Conservation (phyloP, 2,329 filamentous ascomycete genomes). For the Cordyceps tenuipes region DNA sequence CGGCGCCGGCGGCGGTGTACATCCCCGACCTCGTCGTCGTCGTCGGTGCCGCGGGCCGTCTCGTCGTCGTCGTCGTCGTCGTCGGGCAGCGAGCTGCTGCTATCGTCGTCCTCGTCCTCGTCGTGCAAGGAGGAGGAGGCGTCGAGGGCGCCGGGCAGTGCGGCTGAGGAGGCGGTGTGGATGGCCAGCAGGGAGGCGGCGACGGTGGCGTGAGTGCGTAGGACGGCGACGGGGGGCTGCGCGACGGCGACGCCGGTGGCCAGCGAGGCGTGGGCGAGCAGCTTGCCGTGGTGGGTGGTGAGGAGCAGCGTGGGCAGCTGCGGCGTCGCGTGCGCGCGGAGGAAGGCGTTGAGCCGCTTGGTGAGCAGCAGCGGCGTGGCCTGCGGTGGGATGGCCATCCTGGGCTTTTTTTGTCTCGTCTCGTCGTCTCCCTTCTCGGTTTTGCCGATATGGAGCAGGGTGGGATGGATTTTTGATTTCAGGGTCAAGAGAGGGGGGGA, state of each 20-base stretch:
- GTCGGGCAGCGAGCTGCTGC: conserved; percentile 6
- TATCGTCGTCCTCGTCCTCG: conserved; percentile 11
- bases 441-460: background rate
- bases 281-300: conserved; percentile 51
- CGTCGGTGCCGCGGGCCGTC: conserved; percentile 9
- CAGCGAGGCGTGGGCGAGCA: conserved; percentile 47
- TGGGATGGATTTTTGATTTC: background rate
- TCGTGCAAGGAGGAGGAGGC: conserved; percentile 14
- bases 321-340: conserved; percentile 48
- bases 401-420: background rate
- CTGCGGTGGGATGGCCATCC: conserved; percentile 30
- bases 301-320: conserved; percentile 52
- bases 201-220: conserved; percentile 56
- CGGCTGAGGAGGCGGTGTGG: conserved; percentile 38
- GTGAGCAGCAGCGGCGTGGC: conserved; percentile 55
- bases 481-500: background rate
- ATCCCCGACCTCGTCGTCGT: conserved; percentile 7
- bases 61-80: conserved; percentile 18
- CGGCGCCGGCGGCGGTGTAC: background rate
- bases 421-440: background rate
- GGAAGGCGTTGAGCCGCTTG: conserved; percentile 55
- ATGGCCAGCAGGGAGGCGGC: conserved; percentile 54
- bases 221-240: conserved; percentile 41
- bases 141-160: conserved; percentile 34
- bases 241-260: conserved; percentile 25